phyloP scores from a whole-genome alignment of 2,329 filamentous ascomycete species.

The Keithomyces neogunnii region DNA sequence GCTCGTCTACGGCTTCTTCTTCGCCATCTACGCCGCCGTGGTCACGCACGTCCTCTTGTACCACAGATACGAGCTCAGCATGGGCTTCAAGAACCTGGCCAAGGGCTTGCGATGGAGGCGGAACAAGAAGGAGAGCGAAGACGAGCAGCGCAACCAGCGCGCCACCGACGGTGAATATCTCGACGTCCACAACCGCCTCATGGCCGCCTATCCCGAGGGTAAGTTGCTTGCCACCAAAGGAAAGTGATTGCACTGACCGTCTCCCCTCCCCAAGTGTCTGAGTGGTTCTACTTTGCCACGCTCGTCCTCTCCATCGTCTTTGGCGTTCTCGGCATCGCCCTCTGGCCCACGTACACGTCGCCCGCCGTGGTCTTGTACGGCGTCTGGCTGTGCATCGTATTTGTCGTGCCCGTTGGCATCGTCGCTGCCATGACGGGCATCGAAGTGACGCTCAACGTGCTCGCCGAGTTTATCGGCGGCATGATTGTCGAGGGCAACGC shows the following conservation, averaged over 20 bases:
- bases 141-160: constrained; percentile 3
- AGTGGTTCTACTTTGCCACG: constrained; percentile 36
- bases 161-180: constrained; percentile 10
- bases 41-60: constrained; percentile 32
- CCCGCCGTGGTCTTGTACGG: constrained; percentile 35
- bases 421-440: constrained; percentile 34
- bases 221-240: not conserved
- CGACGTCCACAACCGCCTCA: constrained; percentile 38
- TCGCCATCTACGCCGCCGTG: constrained; percentile 30
- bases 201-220: constrained; percentile 34
- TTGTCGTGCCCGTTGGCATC: constrained; percentile 36
- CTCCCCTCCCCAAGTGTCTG: constrained; percentile 22
- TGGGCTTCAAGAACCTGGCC: constrained; percentile 25
- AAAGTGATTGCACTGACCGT: not conserved
- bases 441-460: constrained; percentile 32
- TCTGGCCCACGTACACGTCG: constrained; percentile 34
- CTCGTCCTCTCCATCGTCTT: constrained; percentile 22
- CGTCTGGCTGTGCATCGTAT: constrained; percentile 29
- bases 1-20: constrained; percentile 30
- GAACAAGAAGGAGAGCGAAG: constrained; percentile 14
- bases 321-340: constrained; percentile 25
- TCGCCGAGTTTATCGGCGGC: constrained; percentile 41
- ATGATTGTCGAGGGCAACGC: constrained; percentile 33
- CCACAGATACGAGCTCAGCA: constrained; percentile 28
- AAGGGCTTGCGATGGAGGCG: constrained; percentile 14